Base-by-base conservation (phyloP, 208 protist species). In the Crithidia mellificae region DNA sequence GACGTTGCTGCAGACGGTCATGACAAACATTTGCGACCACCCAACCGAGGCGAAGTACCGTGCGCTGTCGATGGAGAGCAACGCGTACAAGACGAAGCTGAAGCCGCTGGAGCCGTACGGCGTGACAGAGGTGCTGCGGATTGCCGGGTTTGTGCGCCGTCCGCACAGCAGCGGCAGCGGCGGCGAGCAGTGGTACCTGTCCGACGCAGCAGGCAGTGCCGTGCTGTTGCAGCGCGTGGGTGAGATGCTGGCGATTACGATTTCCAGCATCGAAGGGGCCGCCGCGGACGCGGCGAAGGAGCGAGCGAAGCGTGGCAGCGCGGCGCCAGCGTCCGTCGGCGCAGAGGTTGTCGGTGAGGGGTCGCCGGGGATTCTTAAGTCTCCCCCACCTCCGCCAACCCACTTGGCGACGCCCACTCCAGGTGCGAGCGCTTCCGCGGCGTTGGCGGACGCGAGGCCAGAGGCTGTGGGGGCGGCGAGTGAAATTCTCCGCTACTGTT, bases 41-140 rank as follows among this genome's bases (percentile, higher is more conserved):
- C 87, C 90, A 5, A 65, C 44, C 12, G 63, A 86, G 19, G 55
- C 62, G 38, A 87, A 87, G 73, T 92, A 90, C 43, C 69, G 87
- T 12, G 66, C 66, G 5, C 27, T 95, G 8, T 89, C 85, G 30
- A 84, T 74, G 39, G 50, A 50, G 22, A 92, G 83, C 77, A 68
- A 78, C 51, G 74, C 73, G 6, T 95, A 93, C 73, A 81, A 34
- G n/a, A 72, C 43, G 15, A 90, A 86, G 51, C 54, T 95, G 50
- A 66, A 75, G 57, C 78, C 83, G 15, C 51, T 95, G 2, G 83
- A 91, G 72, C 27, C 71, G 49, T 92, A 82, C 61, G 90, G 90
- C 20, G 71, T 82, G 15, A 20, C 70, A 20, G 77, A 85, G 11
- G 43, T 92, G 30, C 73, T 95, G 19, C 80, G 81, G 32, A 52